A percentile compares a stretch with the other conserved stretches of the same genome.
Evolutionary conservation across 2,329 filamentous ascomycete species (phyloP).

Genomic region (Diplodia seriata): DNA sequence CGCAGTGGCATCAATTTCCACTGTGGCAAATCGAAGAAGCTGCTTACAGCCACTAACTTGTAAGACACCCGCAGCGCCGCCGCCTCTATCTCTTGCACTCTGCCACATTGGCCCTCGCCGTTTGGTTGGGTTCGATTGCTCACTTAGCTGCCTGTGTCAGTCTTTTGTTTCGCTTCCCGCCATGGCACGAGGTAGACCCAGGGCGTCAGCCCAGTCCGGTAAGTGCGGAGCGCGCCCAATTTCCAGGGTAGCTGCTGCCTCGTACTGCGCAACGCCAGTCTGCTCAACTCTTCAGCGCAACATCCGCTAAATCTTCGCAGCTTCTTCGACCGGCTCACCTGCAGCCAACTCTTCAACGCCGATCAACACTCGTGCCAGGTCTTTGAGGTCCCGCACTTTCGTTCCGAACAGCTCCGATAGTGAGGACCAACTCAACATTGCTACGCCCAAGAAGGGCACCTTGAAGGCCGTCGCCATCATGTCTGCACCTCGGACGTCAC

Average conservation of each 20-base stretch:
- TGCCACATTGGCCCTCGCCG: not conserved
- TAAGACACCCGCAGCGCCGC: constrained; percentile 15
- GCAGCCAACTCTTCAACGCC: not conserved
- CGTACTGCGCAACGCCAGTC: not conserved
- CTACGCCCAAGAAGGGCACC: not conserved
- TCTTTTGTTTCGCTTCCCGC: not conserved
- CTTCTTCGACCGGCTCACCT: not conserved
- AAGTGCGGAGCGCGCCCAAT: constrained; percentile 3
- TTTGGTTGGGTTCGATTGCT: not conserved
- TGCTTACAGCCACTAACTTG: constrained; percentile 15
- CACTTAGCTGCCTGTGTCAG: not conserved
- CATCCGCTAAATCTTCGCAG: not conserved
- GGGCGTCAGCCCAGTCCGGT: constrained; percentile 16
- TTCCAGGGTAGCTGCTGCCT: not conserved
- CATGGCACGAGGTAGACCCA: constrained; percentile 25
- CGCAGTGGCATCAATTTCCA: constrained; percentile 9
- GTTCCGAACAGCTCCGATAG: constrained; percentile 45
- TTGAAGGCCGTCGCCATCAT: constrained; percentile 47
- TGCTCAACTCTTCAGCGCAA: not conserved
- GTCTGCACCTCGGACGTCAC: constrained; percentile 28
- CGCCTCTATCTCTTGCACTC: not conserved
- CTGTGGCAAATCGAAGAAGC: constrained; percentile 23
- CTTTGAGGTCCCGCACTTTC: constrained; percentile 35
- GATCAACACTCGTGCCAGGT: not conserved
- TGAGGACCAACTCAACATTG: constrained; percentile 34